These are phyloP conservation scores for Nasturtium officinale DNA, from an alignment of 345 rosid species.

Conservation along the genomic window DNA sequence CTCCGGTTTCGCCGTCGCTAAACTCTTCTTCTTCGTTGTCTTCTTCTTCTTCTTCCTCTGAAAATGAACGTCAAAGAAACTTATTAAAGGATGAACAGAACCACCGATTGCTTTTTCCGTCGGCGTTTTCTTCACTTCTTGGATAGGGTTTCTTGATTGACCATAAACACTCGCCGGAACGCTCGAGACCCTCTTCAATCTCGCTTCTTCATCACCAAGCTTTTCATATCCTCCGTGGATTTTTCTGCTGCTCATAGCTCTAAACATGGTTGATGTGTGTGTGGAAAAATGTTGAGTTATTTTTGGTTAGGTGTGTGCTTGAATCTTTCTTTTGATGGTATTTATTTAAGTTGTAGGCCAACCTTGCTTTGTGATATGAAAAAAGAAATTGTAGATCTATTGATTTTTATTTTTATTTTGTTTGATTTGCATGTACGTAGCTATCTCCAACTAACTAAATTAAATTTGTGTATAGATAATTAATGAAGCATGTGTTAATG, in stretches of 20 bases:
- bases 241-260: constrained; percentile 71
- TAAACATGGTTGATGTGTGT: constrained; percentile 57
- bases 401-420: constrained; percentile 14
- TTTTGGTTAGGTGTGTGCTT: constrained; percentile 25
- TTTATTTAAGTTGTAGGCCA: constrained; percentile 30
- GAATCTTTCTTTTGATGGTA: constrained; percentile 33
- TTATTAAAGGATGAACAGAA: constrained; percentile 63
- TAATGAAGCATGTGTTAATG: constrained; percentile 32
- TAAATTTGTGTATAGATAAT: constrained; percentile 17
- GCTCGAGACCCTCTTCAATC: constrained; percentile 50
- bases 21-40: constrained; percentile 49
- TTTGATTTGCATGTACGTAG: not conserved
- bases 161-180: constrained; percentile 48
- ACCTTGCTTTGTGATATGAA: constrained; percentile 35
- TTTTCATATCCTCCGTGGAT: constrained; percentile 53
- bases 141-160: constrained; percentile 22
- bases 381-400: constrained; percentile 22
- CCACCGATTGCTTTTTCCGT: constrained; percentile 44
- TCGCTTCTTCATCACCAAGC: constrained; percentile 45
- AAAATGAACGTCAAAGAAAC: constrained; percentile 49
- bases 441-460: constrained; percentile 36
- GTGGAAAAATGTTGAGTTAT: too few species aligned
- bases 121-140: constrained; percentile 33
- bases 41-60: constrained; percentile 41
- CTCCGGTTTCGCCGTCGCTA: constrained; percentile 66